Evolutionary conservation across 345 rosid genomes (phyloP), one percentile per base, ranked within the genome.

Genomic region (Iberis pinnata): DNA sequence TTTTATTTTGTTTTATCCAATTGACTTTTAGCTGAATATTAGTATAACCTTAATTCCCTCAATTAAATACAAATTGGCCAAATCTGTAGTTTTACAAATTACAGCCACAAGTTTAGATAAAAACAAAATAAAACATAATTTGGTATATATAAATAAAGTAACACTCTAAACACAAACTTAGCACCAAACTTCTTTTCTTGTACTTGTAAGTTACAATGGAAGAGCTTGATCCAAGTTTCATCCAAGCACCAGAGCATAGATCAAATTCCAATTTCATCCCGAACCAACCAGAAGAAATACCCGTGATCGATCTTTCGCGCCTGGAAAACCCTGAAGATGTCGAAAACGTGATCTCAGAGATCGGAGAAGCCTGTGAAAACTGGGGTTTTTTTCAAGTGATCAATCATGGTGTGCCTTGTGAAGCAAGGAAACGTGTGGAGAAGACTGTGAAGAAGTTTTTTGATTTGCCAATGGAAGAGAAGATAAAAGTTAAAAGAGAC

Each of bases 311-410:
- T 52, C 77, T 81, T 47, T 65, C 77, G 0, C 31, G 45, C 20
- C 53, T 70, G 24, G 27, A 41, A 1, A 17, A 60, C 29, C 48
- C 59, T 3, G n/a, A 39, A 19, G 67, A 54, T 31, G 14, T 60
- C n/a, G 38, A 69, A 15, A 53, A 56, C 6, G 58, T 76, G 15
- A 69, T 75, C 18, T 43, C 63, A 0, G 70, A 80, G 53, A 72
- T 80, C 2, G 66, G 80, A 10, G 43, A 71, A 7, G 83, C 88
- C 0, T 80, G 85, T 75, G 65, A 53, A 54, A 65, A 61, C 0
- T 80, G 86, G 90, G 84, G 87, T 0, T 83, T 78, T 70, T 83
- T 83, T 43, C 77, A 77, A 18, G 78, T 75, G 53, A 53, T 68
- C 45, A 71, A 77, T 39, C 75, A 79, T 43, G 77, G 76, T 13